Conservation (phyloP, 2,329 filamentous ascomycete genomes). For the Stemphylium beticola region DNA sequence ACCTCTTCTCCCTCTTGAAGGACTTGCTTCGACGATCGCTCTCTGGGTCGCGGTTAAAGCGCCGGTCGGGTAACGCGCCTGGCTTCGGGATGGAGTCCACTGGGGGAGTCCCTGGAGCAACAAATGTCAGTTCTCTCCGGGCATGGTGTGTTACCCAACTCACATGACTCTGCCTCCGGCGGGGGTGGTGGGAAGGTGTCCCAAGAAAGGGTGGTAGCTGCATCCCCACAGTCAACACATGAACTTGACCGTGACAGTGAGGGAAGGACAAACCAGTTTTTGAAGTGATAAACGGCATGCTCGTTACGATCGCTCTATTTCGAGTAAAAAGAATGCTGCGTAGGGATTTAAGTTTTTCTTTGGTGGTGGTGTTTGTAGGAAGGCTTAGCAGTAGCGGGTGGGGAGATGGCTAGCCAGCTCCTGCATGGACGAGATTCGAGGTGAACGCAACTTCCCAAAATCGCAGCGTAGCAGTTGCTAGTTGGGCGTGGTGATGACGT, state of each 20-base stretch:
- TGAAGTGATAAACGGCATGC: background rate
- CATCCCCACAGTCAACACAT: background rate
- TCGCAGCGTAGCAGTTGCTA: background rate
- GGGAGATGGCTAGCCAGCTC: background rate
- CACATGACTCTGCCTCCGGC: conserved; percentile 14
- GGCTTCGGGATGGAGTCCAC: conserved; percentile 9
- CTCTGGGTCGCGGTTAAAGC: conserved; percentile 9
- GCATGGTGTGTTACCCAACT: background rate
- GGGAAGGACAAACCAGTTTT: background rate
- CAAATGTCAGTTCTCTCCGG: background rate
- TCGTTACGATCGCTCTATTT: no score
- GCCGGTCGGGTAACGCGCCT: conserved; percentile 1
- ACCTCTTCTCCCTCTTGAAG: background rate
- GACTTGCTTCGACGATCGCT: background rate
- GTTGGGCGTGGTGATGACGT: background rate
- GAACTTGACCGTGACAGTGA: background rate
- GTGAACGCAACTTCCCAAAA: background rate
- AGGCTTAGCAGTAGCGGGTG: background rate
- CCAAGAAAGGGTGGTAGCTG: background rate
- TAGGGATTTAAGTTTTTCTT: background rate
- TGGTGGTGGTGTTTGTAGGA: background rate
- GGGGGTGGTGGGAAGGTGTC: conserved; percentile 14
- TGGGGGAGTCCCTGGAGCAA: conserved; percentile 9
- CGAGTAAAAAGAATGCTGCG: no score
- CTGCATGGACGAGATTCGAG: background rate